A percentile compares a stretch with the other conserved stretches of the same genome.
These are phyloP conservation scores for Citrus hindsii DNA, from an alignment of 345 rosid genomes.

Conservation along the genomic window DNA sequence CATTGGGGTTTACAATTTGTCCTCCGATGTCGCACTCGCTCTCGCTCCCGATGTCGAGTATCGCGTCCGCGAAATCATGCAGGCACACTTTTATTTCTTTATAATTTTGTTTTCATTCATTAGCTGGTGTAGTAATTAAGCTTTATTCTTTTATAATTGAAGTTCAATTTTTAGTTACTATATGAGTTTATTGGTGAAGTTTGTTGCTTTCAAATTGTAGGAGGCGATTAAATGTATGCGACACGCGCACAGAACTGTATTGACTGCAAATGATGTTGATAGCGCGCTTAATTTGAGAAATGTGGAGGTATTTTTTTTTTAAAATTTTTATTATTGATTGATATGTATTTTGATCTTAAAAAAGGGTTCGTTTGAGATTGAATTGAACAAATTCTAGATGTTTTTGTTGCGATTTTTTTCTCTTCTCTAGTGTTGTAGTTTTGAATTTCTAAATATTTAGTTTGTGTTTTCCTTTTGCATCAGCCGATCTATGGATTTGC, in stretches of 20 bases:
- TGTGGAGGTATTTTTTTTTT: slow-evolving; percentile 51
- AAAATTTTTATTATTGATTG: neutral
- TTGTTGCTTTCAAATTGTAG: slow-evolving; percentile 31
- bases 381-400: neutral
- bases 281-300: slow-evolving; percentile 68
- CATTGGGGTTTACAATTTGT: slow-evolving; percentile 65
- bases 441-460: slow-evolving; percentile 4
- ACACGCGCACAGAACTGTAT: slow-evolving; percentile 62
- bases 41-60: slow-evolving; percentile 85
- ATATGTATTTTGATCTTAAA: neutral
- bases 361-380: neutral
- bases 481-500: slow-evolving; percentile 72
- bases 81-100: slow-evolving; percentile 30
- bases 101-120: neutral
- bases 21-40: slow-evolving; percentile 61
- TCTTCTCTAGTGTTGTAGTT: neutral
- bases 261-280: slow-evolving; percentile 73
- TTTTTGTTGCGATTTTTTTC: neutral
- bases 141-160: neutral
- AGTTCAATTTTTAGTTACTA: neutral
- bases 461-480: slow-evolving; percentile 2
- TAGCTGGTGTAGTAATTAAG: neutral
- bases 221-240: slow-evolving; percentile 94
- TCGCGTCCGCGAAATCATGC: slow-evolving; percentile 85
- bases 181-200: neutral